Base-by-base conservation (phyloP, 2,329 filamentous ascomycete genomes). In the Alternaria brassicae region DNA sequence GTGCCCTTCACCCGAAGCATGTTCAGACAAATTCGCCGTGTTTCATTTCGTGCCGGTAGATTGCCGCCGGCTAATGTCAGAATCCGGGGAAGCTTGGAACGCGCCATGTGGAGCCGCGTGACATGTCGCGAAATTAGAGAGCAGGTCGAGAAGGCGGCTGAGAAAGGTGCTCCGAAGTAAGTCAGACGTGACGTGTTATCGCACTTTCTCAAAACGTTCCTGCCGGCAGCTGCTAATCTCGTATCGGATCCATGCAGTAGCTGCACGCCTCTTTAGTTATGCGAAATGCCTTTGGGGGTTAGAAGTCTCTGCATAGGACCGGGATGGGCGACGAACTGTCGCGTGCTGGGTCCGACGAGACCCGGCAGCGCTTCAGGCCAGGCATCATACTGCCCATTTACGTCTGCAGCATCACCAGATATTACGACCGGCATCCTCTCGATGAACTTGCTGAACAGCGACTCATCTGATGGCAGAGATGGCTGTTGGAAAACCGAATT, bases 1-100 rank as follows among this genome's bases (percentile, higher is more conserved):
- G 10, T 45, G 51, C 68, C 67, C 44, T 71, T 67, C 54, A 61
- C 58, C 68, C 68, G 62, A 63, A 21, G 21, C 30, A n/a, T 41
- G 55, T 54, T 45, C 44, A 49, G 6, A 44, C 25, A 50, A 40
- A 57, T 30, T 55, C 42, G 44, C 49, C 40, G 36, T 25, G 40
- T 28, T 13, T 28, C 44, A 48, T 55, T 36, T 48, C 47, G 3
- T 39, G 21, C 36, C 36, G 36, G 36, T 28, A 37, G 32, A 61
- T 53, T 66, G 54, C 70, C 70, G 62, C 65, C 69, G 70, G 70
- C 54, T 73, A 73, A 73, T 21, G 21, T 45, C n/a, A 25, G 30
- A 27, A 37, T 49, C 56, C 32, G 57, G 53, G 44, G 53, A 56
- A 54, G 49, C 52, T 56, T 60, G 56, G 52, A 48, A 39, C 15